These are phyloP conservation scores for Leishmania tropica DNA, from an alignment of 208 protist genomes.

Conservation along the genomic window DNA sequence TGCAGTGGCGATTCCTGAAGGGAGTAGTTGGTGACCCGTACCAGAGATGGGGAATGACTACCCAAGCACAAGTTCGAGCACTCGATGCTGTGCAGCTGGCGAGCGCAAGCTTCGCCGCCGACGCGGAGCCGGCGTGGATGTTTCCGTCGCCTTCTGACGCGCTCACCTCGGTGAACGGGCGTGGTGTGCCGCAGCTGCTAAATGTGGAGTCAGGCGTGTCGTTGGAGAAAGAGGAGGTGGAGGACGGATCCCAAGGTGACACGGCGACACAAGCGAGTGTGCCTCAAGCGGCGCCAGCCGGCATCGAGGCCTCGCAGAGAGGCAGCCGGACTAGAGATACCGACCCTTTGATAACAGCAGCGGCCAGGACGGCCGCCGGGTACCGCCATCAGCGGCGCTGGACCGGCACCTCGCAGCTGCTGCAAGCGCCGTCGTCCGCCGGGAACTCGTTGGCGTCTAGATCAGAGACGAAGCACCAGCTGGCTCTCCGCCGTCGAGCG, in stretches of 20 bases:
- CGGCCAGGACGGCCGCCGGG: constrained; percentile 16
- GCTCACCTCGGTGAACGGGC: not conserved
- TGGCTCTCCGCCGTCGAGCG: constrained; percentile 14
- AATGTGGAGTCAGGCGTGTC: constrained; percentile 13
- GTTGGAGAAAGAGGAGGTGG: not conserved
- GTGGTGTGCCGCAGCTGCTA: constrained; percentile 4
- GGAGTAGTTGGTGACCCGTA: constrained; percentile 48
- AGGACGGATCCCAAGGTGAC: not conserved
- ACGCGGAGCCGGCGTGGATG: not conserved
- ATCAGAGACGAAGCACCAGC: constrained; percentile 3
- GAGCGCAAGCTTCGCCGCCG: not conserved
- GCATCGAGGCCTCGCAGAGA: not conserved
- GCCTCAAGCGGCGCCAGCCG: not conserved
- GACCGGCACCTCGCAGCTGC: constrained; percentile 25
- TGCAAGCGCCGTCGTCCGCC: not conserved
- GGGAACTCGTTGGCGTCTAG: not conserved
- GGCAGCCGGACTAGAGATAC: not conserved
- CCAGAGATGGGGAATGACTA: constrained; percentile 46
- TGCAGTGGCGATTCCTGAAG: constrained; percentile 34
- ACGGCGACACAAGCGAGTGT: not conserved
- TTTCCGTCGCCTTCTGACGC: not conserved
- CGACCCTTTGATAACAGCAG: not conserved
- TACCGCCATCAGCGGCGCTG: constrained; percentile 22
- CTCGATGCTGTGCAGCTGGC: constrained; percentile 9
- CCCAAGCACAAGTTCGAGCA: constrained; percentile 27